Conservation (phyloP, 345 rosid species). For the Anacardium occidentale region DNA sequence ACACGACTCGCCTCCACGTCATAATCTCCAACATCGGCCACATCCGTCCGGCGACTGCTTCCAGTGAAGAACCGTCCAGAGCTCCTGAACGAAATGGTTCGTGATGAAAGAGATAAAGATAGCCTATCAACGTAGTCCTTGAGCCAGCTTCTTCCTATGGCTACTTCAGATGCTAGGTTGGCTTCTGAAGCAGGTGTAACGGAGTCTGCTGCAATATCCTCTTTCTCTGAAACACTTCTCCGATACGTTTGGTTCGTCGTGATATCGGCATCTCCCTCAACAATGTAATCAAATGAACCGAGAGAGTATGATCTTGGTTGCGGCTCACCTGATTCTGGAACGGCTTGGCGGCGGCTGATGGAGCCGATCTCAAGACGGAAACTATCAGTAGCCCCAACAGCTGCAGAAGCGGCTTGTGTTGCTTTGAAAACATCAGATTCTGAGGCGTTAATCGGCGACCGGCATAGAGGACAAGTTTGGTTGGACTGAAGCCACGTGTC, state of each 20-base stretch:
- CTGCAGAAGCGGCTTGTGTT: conserved; percentile 28
- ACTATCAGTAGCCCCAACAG: conserved; percentile 38
- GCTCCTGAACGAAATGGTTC: conserved; percentile 67
- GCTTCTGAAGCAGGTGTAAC: conserved; percentile 33
- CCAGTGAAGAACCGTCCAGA: conserved; percentile 78
- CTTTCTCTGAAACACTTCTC: conserved; percentile 56
- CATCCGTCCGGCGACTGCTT: conserved; percentile 77
- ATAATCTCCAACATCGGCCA: conserved; percentile 40
- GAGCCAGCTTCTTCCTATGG: conserved; percentile 69
- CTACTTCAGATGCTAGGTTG: conserved; percentile 57
- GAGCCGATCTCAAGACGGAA: conserved; percentile 93
- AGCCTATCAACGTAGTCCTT: conserved; percentile 83
- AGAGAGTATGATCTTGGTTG: conserved; percentile 63
- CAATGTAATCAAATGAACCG: conserved; percentile 80
- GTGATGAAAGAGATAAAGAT: conserved; percentile 62
- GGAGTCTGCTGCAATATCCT: conserved; percentile 28
- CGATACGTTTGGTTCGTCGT: conserved; percentile 39
- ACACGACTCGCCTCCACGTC: conserved; percentile 58
- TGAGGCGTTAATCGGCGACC: conserved; percentile 64
- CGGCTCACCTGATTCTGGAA: conserved; percentile 22
- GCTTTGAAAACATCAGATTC: conserved; percentile 61
- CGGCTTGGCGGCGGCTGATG: conserved; percentile 50
- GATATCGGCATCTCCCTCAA: conserved; percentile 71
- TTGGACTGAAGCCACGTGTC: conserved; percentile 74
- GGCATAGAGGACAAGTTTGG: conserved; percentile 90